Conservation (phyloP, 176 grass and related monocot genomes). For the Rhynchospora breviuscula region DNA sequence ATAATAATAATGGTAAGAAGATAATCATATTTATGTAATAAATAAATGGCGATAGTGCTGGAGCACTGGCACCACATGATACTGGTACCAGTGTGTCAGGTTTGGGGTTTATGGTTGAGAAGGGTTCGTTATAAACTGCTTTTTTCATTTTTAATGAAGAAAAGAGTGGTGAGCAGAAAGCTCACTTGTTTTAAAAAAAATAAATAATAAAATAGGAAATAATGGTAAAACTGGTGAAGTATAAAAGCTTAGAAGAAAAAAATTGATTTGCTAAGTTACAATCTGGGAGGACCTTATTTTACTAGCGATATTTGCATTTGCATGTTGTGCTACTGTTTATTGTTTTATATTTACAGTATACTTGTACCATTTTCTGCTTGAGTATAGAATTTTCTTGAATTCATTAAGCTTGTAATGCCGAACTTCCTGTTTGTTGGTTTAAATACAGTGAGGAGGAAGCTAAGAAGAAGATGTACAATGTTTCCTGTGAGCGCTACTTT, state of each 20-base stretch:
- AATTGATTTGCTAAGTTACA: background rate
- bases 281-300: background rate
- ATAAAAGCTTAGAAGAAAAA: background rate
- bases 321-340: background rate
- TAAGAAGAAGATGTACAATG: slow-evolving; percentile 88
- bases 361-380: background rate
- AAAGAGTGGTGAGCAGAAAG: background rate
- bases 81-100: too few relatives aligned
- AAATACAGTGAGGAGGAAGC: slow-evolving; percentile 70
- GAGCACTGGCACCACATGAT: too few relatives aligned
- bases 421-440: background rate
- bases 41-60: too few relatives aligned
- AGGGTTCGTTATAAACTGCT: too few relatives aligned
- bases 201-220: too few relatives aligned
- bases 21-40: too few relatives aligned
- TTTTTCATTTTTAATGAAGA: background rate
- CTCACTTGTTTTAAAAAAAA: too few relatives aligned
- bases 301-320: background rate
- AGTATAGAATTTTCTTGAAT: background rate
- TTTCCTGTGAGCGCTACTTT: slow-evolving; percentile 73
- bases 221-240: too few relatives aligned
- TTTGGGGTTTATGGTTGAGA: too few relatives aligned
- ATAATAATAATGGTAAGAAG: too few relatives aligned
- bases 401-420: background rate
- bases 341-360: background rate